Evolutionary conservation across 768 basidiomycete genomes (phyloP).

Genomic region (Kwoniella bestiolae): DNA sequence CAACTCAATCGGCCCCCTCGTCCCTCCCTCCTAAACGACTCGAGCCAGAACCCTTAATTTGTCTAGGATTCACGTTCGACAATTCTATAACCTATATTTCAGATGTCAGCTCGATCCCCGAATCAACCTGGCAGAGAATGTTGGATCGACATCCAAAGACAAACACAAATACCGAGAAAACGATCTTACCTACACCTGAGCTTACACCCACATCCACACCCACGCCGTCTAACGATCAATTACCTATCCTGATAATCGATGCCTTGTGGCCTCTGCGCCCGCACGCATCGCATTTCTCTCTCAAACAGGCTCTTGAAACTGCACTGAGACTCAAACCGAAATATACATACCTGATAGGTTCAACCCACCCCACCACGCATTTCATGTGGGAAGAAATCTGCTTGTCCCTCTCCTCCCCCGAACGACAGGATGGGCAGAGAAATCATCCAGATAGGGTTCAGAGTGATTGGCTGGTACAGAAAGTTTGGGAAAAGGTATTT

Average conservation of each 20-base stretch:
- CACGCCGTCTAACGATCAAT: constrained; percentile 34
- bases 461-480: constrained; percentile 59
- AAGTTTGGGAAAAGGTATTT: constrained; percentile 62
- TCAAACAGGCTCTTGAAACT: constrained; percentile 66
- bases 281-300: constrained; percentile 79
- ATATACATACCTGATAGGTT: constrained; percentile 74
- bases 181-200: constrained; percentile 25
- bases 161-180: background rate
- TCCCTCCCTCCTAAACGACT: constrained; percentile 22
- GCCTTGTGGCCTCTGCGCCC: constrained; percentile 66
- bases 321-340: constrained; percentile 66
- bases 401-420: constrained; percentile 59
- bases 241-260: constrained; percentile 74
- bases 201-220: constrained; percentile 13
- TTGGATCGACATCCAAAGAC: background rate
- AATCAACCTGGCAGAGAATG: constrained; percentile 65
- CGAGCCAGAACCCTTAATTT: constrained; percentile 52
- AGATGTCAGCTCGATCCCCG: constrained; percentile 80
- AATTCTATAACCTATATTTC: constrained; percentile 74
- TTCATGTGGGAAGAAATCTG: constrained; percentile 74
- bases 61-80: constrained; percentile 60
- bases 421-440: constrained; percentile 52
- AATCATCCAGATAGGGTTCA: constrained; percentile 49
- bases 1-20: constrained; percentile 1
- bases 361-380: constrained; percentile 76